These are phyloP conservation scores for Penicillium angulare DNA, from an alignment of 495 filamentous ascomycete genomes.

Conservation along the genomic window DNA sequence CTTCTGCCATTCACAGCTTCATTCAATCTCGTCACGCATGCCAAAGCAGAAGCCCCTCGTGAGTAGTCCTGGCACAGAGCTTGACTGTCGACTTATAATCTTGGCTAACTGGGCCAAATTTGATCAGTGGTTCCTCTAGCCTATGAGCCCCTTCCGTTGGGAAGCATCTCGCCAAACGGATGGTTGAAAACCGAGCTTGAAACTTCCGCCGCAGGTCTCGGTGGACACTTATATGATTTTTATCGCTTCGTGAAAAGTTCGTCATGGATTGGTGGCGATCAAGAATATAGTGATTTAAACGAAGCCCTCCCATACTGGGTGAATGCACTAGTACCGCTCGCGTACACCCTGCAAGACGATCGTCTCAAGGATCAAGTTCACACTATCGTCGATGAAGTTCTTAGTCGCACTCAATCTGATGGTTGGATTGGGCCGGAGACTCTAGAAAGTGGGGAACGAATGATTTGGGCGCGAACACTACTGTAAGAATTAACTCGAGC, in stretches of 20 bases:
- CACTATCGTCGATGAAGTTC: slow-evolving; percentile 45
- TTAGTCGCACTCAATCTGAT: slow-evolving; percentile 52
- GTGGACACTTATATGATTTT: slow-evolving; percentile 59
- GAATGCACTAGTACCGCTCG: slow-evolving; percentile 64
- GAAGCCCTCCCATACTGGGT: slow-evolving; percentile 67
- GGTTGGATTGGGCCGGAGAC: slow-evolving; percentile 64
- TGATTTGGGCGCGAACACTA: slow-evolving; percentile 55
- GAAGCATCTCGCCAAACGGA: slow-evolving; percentile 55
- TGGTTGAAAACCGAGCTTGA: slow-evolving; percentile 60
- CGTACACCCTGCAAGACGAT: slow-evolving; percentile 53
- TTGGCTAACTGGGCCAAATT: background rate
- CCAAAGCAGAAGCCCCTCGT: background rate
- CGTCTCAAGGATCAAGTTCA: slow-evolving; percentile 56
- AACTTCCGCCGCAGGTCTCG: slow-evolving; percentile 53
- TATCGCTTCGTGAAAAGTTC: slow-evolving; percentile 56
- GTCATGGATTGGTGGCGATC: slow-evolving; percentile 53
- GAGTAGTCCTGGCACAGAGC: background rate
- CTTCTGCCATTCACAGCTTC: background rate
- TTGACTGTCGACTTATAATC: background rate
- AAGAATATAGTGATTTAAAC: slow-evolving; percentile 58
- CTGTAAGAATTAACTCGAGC: background rate
- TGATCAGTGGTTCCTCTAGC: slow-evolving; percentile 35
- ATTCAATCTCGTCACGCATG: background rate
- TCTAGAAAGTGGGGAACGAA: slow-evolving; percentile 32
- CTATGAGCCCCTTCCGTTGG: slow-evolving; percentile 52